Conservation (phyloP, 805 yeast genomes). For the Saccharomycopsis sp. region DNA sequence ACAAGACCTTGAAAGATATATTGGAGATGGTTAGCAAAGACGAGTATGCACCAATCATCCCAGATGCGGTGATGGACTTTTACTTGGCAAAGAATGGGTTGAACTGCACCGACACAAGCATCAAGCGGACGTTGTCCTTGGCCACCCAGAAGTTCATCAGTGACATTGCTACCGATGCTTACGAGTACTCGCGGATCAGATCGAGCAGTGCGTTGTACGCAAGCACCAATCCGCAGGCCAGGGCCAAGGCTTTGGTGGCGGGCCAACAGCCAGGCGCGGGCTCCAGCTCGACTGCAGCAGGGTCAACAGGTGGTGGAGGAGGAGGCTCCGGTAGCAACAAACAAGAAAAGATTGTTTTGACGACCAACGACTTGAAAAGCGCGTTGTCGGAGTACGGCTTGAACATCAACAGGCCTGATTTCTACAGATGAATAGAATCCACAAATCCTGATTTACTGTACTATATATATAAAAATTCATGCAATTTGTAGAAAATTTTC, state of each 20-base stretch:
- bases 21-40: conserved; percentile 87
- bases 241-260: conserved; percentile 70
- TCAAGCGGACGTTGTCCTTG: conserved; percentile 77
- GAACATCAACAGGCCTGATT: conserved; percentile 85
- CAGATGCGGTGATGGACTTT: conserved; percentile 93
- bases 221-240: conserved; percentile 74
- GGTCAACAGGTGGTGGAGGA: conserved; percentile 35
- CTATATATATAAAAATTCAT: too few species aligned
- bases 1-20: conserved; percentile 75
- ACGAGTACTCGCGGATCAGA: conserved; percentile 87
- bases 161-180: conserved; percentile 94
- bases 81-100: conserved; percentile 81
- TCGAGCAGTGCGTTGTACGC: conserved; percentile 82
- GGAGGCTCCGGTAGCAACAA: conserved; percentile 33
- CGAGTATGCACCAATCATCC: conserved; percentile 81
- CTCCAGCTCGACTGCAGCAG: conserved; percentile 31
- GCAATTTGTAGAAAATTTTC: too few species aligned
- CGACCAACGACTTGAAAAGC: conserved; percentile 87
- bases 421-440: conserved; percentile 66
- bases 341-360: conserved; percentile 73
- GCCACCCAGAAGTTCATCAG: conserved; percentile 94
- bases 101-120: conserved; percentile 64
- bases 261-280: conserved; percentile 34
- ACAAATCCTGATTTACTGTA: too few species aligned
- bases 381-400: conserved; percentile 91